phyloP scores from a whole-genome alignment of 805 yeast species.

The Ogataea dorogensis region DNA sequence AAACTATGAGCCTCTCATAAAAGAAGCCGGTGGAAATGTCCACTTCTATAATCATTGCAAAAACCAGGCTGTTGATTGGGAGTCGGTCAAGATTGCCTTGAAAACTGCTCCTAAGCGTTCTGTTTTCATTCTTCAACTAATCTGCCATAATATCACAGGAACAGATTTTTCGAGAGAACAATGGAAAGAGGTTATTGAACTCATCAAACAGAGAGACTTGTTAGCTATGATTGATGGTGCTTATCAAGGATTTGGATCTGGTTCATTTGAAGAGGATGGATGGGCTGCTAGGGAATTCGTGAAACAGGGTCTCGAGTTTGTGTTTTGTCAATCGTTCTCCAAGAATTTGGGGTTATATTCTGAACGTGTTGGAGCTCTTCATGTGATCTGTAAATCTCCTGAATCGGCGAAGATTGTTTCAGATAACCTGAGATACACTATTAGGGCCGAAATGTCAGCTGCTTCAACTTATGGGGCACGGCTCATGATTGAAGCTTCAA shows the following conservation, averaged over 20 bases:
- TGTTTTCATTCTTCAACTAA: constrained; percentile 73
- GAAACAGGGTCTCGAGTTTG: constrained; percentile 45
- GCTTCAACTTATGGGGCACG: constrained; percentile 49
- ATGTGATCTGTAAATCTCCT: constrained; percentile 35
- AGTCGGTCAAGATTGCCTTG: constrained; percentile 55
- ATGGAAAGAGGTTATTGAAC: constrained; percentile 66
- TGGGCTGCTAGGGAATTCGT: constrained; percentile 42
- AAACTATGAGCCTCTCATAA: constrained; percentile 47
- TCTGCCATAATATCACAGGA: constrained; percentile 92
- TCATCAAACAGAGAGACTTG: constrained; percentile 51
- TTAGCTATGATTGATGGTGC: constrained; percentile 84
- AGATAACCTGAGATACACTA: constrained; percentile 33
- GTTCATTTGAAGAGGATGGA: constrained; percentile 65
- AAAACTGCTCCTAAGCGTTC: constrained; percentile 49
- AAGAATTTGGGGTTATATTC: constrained; percentile 88
- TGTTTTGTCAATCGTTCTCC: constrained; percentile 81
- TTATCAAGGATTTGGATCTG: constrained; percentile 87
- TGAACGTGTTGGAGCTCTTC: constrained; percentile 82
- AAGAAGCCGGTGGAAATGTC: constrained; percentile 45
- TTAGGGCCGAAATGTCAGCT: constrained; percentile 44
- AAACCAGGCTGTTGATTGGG: constrained; percentile 48
- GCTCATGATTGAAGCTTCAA: constrained; percentile 36
- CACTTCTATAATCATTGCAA: constrained; percentile 45
- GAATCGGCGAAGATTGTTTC: constrained; percentile 7
- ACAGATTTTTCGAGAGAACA: constrained; percentile 74